Base-by-base conservation (phyloP, 2,329 filamentous ascomycete species). In the Microsporum ferrugineum region DNA sequence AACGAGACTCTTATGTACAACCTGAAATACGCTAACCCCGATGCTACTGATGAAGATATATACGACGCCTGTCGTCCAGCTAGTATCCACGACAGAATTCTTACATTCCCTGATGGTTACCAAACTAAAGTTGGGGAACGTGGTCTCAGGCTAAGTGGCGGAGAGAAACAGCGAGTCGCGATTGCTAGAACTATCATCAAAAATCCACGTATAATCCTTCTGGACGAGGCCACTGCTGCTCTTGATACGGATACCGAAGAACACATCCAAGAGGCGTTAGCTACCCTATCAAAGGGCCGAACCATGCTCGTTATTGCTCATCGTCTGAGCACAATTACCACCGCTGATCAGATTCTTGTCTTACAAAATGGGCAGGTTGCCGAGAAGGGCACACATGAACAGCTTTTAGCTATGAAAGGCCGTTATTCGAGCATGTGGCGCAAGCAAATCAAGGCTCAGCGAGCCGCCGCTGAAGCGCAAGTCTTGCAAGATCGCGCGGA, bases 1-100 rank as follows among this genome's bases (percentile, higher is more conserved):
- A 96, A 96, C 72, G 91, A 96, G 72, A 88, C 88, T 0, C 78
- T 96, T 65, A 94, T 96, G 89, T 96, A 95, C 77, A 96, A 96
- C 71, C 79, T 96, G 63, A 88, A 86, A 71, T 96, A 96, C 71
- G 91, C 91, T 63, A 92, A 92, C 65, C 88, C 89, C 49, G 74
- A 82, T 33, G 90, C 88, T 8, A 88, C 88, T 0, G 86, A 95
- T 62, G 88, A 92, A 66, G 85, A 96, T 33, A 85, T 96, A 1
- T 88, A 85, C 68, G 84, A 84, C 51, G 91, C 91, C 10, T 96
- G 91, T 72, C 82, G 84, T 64, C 90, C 90, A 29, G 91, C 91
- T 17, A 92, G 88, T 68, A 96, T 96, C 61, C 91, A 96, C 70
- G 91, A 96, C 65, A 91, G 91, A 70, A 96, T 96, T 67, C 78